A percentile compares a stretch with the other conserved stretches of the same genome.
These are phyloP conservation scores for Pyrenophora seminiperda DNA, from an alignment of 2,329 filamentous ascomycete species.

Conservation along the genomic window DNA sequence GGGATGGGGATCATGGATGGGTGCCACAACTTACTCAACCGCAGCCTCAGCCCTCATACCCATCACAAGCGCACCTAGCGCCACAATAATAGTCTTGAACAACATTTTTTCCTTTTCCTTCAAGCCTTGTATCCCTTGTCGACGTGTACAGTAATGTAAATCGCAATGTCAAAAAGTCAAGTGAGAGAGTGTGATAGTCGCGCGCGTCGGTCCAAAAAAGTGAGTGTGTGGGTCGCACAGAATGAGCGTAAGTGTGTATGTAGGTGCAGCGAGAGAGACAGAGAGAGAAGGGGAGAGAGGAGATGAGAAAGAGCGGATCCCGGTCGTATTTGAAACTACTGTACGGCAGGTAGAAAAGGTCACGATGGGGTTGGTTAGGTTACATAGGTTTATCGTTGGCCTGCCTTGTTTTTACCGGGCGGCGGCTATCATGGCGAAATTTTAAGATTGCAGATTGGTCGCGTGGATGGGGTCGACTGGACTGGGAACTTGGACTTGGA, in stretches of 20 bases:
- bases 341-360: constrained; percentile 8
- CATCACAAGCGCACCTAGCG: constrained; percentile 38
- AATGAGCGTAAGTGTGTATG: constrained; percentile 29
- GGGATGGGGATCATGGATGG: not conserved
- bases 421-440: constrained; percentile 25
- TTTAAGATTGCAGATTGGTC: constrained; percentile 21
- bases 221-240: constrained; percentile 33
- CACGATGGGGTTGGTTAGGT: too few relatives aligned
- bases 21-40: constrained; percentile 32
- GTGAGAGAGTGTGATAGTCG: constrained; percentile 12
- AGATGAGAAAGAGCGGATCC: constrained; percentile 20
- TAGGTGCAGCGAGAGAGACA: constrained; percentile 9
- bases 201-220: constrained; percentile 14
- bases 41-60: constrained; percentile 33
- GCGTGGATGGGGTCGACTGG: constrained; percentile 10
- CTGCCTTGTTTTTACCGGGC: constrained; percentile 13
- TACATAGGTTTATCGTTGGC: constrained; percentile 11
- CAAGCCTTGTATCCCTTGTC: not conserved
- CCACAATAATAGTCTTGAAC: constrained; percentile 32
- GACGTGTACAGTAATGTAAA: constrained; percentile 7
- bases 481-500: too few relatives aligned
- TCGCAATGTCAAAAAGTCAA: constrained; percentile 5
- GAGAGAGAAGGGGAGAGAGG: constrained; percentile 22
- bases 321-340: constrained; percentile 36
- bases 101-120: constrained; percentile 32